Evolutionary conservation across 345 rosid genomes (phyloP).

Genomic region (Turnera subulata): DNA sequence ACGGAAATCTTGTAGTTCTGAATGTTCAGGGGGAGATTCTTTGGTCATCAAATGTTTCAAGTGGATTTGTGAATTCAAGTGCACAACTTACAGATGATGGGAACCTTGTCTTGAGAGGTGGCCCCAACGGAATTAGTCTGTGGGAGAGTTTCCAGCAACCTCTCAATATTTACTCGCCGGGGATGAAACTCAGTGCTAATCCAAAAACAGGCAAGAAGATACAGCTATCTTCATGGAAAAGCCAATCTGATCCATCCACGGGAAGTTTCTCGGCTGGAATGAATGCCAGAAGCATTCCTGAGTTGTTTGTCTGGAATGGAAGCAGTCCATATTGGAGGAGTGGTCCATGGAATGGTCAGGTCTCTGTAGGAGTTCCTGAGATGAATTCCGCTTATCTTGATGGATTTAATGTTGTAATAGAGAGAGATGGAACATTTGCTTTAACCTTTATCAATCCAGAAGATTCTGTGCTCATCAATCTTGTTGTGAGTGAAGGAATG

Average conservation of each 20-base stretch:
- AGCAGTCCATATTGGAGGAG: constrained; percentile 37
- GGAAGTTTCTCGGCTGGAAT: constrained; percentile 42
- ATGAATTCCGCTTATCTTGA: constrained; percentile 27
- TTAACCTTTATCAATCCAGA: constrained; percentile 3
- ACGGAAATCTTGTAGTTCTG: constrained; percentile 43
- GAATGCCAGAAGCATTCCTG: constrained; percentile 23
- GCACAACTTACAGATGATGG: constrained; percentile 48
- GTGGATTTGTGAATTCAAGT: constrained; percentile 15
- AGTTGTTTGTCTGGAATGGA: constrained; percentile 43
- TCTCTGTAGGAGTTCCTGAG: constrained; percentile 29
- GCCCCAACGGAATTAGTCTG: constrained; percentile 12
- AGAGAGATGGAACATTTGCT: constrained; percentile 20
- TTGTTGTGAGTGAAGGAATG: constrained; percentile 34
- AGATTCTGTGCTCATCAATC: neutral
- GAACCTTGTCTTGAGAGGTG: constrained; percentile 40
- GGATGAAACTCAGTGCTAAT: constrained; percentile 34
- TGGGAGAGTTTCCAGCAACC: constrained; percentile 68
- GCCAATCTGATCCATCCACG: constrained; percentile 45
- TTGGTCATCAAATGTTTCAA: constrained; percentile 50
- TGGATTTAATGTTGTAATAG: constrained; percentile 23
- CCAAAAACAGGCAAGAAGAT: constrained; percentile 23
- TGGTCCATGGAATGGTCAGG: constrained; percentile 59
- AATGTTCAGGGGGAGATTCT: constrained; percentile 30
- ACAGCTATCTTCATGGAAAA: constrained; percentile 48
- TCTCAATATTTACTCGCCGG: constrained; percentile 23